These are phyloP conservation scores for Chalciporus chontae DNA, from an alignment of 768 basidiomycete species.

Conservation along the genomic window DNA sequence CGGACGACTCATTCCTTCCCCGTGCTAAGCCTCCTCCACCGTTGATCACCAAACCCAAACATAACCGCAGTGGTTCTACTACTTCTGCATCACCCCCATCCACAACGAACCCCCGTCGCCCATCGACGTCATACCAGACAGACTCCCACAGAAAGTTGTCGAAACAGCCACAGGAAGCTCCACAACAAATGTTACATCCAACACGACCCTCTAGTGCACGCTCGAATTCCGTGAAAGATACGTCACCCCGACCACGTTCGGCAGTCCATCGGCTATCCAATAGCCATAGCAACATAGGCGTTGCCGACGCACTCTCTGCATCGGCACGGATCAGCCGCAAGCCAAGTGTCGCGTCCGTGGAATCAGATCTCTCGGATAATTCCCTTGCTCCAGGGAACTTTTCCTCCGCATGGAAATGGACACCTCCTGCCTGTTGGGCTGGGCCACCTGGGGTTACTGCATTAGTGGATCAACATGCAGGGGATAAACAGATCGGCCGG, in stretches of 20 bases:
- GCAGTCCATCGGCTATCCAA: not conserved
- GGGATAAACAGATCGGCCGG: not conserved
- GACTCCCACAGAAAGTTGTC: not conserved
- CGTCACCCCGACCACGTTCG: not conserved
- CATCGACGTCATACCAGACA: not conserved
- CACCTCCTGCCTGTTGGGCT: slow-evolving; percentile 24
- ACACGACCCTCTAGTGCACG: not conserved
- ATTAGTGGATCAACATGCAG: not conserved
- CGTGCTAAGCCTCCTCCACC: slow-evolving; percentile 19
- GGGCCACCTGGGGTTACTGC: slow-evolving; percentile 9
- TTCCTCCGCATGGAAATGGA: slow-evolving; percentile 10
- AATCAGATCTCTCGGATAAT: not conserved
- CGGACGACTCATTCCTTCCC: slow-evolving; percentile 20
- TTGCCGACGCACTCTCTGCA: not conserved
- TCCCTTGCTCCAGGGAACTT: not conserved
- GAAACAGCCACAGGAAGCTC: not conserved
- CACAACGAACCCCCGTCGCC: not conserved
- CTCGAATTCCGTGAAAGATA: not conserved
- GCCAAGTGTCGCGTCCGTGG: not conserved
- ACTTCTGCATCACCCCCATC: not conserved
- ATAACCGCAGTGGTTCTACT: slow-evolving; percentile 10
- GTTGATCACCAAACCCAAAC: slow-evolving; percentile 7
- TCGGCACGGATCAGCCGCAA: not conserved
- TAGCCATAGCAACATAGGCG: not conserved
- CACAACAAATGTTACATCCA: not conserved